Evolutionary conservation across 2,329 filamentous ascomycete genomes (phyloP).

Genomic region (Calonectria hawksworthii): DNA sequence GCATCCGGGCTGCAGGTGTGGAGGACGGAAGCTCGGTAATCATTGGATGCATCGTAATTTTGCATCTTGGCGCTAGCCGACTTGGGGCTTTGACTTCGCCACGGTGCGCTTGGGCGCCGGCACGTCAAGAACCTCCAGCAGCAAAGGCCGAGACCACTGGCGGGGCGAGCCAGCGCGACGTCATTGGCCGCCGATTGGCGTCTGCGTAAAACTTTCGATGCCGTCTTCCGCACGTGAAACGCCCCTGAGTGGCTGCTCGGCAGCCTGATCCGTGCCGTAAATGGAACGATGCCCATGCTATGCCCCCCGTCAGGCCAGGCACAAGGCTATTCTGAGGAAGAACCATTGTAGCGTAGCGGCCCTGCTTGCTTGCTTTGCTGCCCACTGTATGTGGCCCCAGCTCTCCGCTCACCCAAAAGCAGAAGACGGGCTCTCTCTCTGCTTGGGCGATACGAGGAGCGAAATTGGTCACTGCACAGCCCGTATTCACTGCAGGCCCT

Average conservation of each 20-base stretch:
- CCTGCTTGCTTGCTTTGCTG: too few relatives aligned
- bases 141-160: constrained; percentile 6
- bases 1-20: not conserved
- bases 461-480: constrained; percentile 2
- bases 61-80: not conserved
- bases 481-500: not conserved
- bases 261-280: constrained; percentile 11
- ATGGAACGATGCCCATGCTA: not conserved
- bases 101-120: not conserved
- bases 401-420: not conserved
- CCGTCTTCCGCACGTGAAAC: constrained; percentile 10
- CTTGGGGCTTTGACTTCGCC: not conserved
- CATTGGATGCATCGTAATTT: constrained; percentile 7
- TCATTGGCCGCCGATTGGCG: constrained; percentile 10
- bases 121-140: not conserved
- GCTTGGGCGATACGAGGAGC: not conserved
- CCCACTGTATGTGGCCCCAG: too few relatives aligned
- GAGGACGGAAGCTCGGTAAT: constrained; percentile 4
- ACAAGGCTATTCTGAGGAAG: not conserved
- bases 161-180: not conserved
- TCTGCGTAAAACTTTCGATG: constrained; percentile 9
- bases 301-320: not conserved
- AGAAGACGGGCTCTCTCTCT: not conserved
- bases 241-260: not conserved
- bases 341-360: not conserved